Base-by-base conservation (phyloP, 768 basidiomycete species). In the Royoungia palumana region DNA sequence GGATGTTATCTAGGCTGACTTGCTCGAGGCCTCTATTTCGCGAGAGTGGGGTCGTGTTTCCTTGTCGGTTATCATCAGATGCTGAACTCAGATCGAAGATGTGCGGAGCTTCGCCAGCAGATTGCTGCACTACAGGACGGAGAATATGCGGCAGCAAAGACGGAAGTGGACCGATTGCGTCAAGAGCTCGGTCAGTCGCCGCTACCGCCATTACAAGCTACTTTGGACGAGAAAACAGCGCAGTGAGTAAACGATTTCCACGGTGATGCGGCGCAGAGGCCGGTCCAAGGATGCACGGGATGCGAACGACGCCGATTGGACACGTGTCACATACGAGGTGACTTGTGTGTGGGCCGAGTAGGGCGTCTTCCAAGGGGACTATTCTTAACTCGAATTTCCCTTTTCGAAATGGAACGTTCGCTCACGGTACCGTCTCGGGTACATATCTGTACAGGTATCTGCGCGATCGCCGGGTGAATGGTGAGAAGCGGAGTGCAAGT, bases 101-200 rank as follows among this genome's bases (percentile, higher is more conserved):
- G 85, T 59, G 60, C 62, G 19, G 83, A 85, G n/a, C 75, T 88
- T 25, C 81, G 82, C 5, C 63, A 70, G 32, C 86, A 86, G 66
- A 89, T 92, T 51, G 69, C 73, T 32, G 66, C 70, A 12, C 72
- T 92, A 11, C 82, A 85, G 19, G 87, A 88, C 40, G 85, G 83
- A 30, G 89, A 90, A 54, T 92, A 92, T 60, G 74, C 84, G 13
- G 64, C 69, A 8, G 83, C 89, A 5, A 91, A 91, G 64, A 67
- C 67, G 24, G 88, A 91, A 53, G 89, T 92, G 40, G 89, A 92
- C 61, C 70, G 77, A 44, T 72, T 92, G 38, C 79, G 89, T 35
- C 72, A 74, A 44, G 89, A 92, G 61, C 80, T 92, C 7, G 89
- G 88, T 1, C 84, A 91, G 56, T 70, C 79, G 1, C 82, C 89